Conservation (phyloP, 2,329 filamentous ascomycete genomes). For the Penicillium griseofulvum region DNA sequence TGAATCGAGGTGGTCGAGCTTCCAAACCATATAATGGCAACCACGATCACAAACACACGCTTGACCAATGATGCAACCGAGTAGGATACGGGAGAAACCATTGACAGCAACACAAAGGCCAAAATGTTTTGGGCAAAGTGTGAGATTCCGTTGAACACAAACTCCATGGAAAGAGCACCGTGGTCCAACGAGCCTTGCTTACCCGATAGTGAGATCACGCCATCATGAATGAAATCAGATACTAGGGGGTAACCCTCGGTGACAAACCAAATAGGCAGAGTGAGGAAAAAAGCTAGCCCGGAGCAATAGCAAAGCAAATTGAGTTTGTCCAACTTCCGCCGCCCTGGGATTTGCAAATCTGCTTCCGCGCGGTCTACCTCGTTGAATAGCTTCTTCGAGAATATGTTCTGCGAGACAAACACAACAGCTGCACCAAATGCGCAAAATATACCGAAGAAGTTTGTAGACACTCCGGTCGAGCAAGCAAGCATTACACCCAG, state of each 20-base stretch:
- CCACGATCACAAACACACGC: conserved; percentile 92
- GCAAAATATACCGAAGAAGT: conserved; percentile 85
- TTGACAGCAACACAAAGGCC: conserved; percentile 85
- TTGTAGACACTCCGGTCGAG: conserved; percentile 83
- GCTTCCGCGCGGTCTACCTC: conserved; percentile 82
- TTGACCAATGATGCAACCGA: conserved; percentile 95
- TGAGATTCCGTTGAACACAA: conserved; percentile 93
- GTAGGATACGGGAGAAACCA: conserved; percentile 95
- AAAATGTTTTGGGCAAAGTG: conserved; percentile 97
- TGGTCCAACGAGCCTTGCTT: conserved; percentile 71
- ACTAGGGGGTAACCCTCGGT: conserved; percentile 78
- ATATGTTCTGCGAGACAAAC: conserved; percentile 98
- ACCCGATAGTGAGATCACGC: conserved; percentile 71
- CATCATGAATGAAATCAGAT: conserved; percentile 74
- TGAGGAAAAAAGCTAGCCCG: conserved; percentile 83
- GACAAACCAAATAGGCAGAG: conserved; percentile 88
- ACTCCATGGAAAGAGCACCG: conserved; percentile 68
- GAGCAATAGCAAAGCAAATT: conserved; percentile 98
- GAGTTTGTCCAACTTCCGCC: conserved; percentile 88
- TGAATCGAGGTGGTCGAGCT: conserved; percentile 82
- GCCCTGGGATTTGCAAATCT: conserved; percentile 60
- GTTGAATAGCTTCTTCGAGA: conserved; percentile 97
- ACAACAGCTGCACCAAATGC: conserved; percentile 87
- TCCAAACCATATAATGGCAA: conserved; percentile 95
- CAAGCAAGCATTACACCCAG: conserved; percentile 94